Conservation (phyloP, 2,329 filamentous ascomycete species). For the Penicillium sp. region DNA sequence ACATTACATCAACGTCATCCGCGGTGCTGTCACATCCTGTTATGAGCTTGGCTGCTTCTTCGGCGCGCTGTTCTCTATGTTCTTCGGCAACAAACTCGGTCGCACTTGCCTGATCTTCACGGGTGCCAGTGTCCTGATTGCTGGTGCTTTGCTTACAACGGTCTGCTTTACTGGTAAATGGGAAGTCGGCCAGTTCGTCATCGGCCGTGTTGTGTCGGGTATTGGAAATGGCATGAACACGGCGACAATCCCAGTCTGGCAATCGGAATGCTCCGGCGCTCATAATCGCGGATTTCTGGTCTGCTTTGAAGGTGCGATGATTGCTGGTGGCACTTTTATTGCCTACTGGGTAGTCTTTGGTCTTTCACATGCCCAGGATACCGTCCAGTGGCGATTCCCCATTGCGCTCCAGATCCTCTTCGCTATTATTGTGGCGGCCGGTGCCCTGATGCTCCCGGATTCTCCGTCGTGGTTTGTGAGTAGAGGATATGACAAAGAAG, state of each 20-base stretch:
- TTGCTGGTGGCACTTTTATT: conserved; percentile 33
- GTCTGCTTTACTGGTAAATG: conserved; percentile 13
- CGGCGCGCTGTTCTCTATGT: conserved; percentile 23
- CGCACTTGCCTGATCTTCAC: conserved; percentile 47
- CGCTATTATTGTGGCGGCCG: conserved; percentile 24
- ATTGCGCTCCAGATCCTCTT: conserved; percentile 49
- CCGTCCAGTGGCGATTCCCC: conserved; percentile 46
- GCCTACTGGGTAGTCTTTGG: conserved; percentile 40
- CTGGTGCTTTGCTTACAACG: conserved; percentile 22
- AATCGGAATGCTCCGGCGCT: conserved; percentile 30
- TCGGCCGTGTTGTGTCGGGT: conserved; percentile 31
- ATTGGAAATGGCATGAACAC: conserved; percentile 30
- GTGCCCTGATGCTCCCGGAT: conserved; percentile 45
- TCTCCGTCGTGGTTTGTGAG: conserved; percentile 55
- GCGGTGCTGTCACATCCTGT: conserved; percentile 50
- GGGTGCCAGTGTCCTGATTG: conserved; percentile 48
- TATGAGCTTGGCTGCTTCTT: conserved; percentile 47
- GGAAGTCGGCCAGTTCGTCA: conserved; percentile 37
- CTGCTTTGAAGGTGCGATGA: conserved; percentile 30
- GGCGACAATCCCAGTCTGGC: conserved; percentile 34
- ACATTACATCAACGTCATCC: conserved; percentile 37
- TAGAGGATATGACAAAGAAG: conserved; percentile 49
- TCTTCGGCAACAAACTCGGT: conserved; percentile 21
- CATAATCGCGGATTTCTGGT: conserved; percentile 28
- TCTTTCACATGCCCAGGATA: conserved; percentile 31